phyloP scores from a whole-genome alignment of 2,329 filamentous ascomycete genomes.

The Alternaria brassicicola region DNA sequence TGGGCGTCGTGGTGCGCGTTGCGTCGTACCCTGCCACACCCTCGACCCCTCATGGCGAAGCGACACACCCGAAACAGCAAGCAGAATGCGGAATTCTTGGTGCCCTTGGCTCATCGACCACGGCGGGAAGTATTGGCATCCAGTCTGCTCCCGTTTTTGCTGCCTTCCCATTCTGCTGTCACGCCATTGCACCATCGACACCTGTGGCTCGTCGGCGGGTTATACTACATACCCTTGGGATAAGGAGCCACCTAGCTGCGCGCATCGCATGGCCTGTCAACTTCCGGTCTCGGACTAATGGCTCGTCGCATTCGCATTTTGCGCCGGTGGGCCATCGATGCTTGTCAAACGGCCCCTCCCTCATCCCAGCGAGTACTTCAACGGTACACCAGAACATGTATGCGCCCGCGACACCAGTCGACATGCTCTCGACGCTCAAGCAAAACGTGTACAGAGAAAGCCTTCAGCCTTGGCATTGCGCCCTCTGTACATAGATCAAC shows the following conservation, averaged over 20 bases:
- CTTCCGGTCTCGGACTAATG: conserved; percentile 1
- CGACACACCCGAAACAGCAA: conserved; percentile 8
- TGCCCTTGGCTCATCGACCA: conserved; percentile 3
- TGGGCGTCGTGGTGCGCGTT: neutral
- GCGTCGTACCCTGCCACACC: neutral
- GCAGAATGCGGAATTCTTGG: conserved; percentile 5
- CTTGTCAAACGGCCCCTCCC: neutral
- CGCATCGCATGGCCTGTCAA: neutral
- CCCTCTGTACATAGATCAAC: neutral
- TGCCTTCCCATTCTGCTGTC: neutral
- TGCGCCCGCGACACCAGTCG: neutral
- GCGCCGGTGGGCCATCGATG: neutral
- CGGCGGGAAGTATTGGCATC: conserved; percentile 8
- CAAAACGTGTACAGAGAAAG: neutral
- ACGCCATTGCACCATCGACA: neutral
- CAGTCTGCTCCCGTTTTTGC: neutral
- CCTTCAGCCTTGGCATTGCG: neutral
- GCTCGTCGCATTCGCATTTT: neutral
- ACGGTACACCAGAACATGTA: neutral
- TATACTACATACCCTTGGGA: neutral
- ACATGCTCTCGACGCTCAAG: neutral
- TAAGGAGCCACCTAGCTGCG: neutral
- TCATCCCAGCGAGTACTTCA: neutral
- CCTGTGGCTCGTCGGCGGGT: neutral
- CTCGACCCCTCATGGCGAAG: neutral